These are phyloP conservation scores for Litchi chinensis DNA, from an alignment of 345 rosid species.

Conservation along the genomic window DNA sequence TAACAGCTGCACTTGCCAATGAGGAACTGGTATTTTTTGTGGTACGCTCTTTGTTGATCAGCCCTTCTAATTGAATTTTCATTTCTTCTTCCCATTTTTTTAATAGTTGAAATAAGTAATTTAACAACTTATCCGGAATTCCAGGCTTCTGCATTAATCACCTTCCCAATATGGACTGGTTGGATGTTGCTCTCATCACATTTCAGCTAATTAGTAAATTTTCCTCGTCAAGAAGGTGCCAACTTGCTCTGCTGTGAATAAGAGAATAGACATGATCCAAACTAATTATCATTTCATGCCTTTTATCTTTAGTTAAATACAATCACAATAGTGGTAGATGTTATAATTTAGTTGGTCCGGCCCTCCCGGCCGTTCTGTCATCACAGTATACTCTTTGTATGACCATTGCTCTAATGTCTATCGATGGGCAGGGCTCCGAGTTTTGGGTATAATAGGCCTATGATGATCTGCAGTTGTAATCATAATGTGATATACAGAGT, in stretches of 20 bases:
- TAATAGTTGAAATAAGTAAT: not conserved
- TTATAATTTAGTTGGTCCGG: not conserved
- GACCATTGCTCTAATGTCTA: not conserved
- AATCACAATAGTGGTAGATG: not conserved
- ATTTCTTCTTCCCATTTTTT: not conserved
- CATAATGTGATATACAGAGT: not conserved
- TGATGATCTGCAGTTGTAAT: not conserved
- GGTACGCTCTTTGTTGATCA: conserved; percentile 41
- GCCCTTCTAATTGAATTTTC: not conserved
- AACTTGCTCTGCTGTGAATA: conserved; percentile 1
- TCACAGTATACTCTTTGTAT: not conserved
- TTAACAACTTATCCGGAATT: conserved; percentile 18
- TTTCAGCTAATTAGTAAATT: conserved; percentile 25
- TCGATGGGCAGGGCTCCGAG: not conserved
- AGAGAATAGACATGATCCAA: not conserved
- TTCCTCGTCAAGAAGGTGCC: conserved; percentile 4
- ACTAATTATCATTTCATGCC: not conserved
- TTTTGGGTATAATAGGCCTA: not conserved
- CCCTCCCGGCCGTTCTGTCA: not conserved
- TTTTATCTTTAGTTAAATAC: not conserved
- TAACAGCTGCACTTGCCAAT: conserved; percentile 63
- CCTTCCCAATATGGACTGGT: conserved; percentile 68
- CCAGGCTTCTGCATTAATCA: conserved; percentile 78
- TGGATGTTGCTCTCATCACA: conserved; percentile 53
- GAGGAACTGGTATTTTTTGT: conserved; percentile 69